These are phyloP conservation scores for Haplosporangium sp. DNA, from an alignment of 371 early-diverging fungal species.

Conservation along the genomic window DNA sequence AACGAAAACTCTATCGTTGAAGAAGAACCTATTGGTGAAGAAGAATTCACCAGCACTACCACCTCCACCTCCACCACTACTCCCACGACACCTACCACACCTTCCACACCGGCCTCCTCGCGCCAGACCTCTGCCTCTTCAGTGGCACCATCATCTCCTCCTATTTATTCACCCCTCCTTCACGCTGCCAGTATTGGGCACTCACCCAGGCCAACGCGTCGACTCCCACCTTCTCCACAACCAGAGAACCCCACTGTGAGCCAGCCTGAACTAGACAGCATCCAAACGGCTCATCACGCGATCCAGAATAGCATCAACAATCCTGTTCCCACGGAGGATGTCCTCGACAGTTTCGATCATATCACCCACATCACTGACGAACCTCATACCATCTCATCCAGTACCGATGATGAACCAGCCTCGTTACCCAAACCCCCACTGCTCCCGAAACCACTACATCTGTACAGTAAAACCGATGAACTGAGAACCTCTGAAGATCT, in stretches of 20 bases:
- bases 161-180: constrained; percentile 23
- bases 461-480: constrained; percentile 6
- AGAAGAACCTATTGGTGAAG: background rate
- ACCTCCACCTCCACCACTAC: constrained; percentile 4
- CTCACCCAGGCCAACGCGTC: constrained; percentile 16
- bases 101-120: background rate
- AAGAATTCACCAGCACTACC: constrained; percentile 1
- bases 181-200: constrained; percentile 6
- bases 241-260: background rate
- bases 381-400: background rate
- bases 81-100: background rate
- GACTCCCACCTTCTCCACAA: constrained; percentile 15
- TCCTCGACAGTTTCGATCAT: background rate
- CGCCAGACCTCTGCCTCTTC: constrained; percentile 17
- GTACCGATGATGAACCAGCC: constrained; percentile 1
- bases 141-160: constrained; percentile 11
- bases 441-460: constrained; percentile 28
- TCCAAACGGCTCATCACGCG: background rate
- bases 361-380: background rate
- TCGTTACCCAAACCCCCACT: constrained; percentile 8
- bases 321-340: background rate
- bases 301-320: too few relatives aligned
- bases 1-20: too few relatives aligned
- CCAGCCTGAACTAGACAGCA: background rate
- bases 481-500: constrained; percentile 8